Base-by-base conservation (phyloP, 2,329 filamentous ascomycete genomes). In the Emydomyces testavorans region DNA sequence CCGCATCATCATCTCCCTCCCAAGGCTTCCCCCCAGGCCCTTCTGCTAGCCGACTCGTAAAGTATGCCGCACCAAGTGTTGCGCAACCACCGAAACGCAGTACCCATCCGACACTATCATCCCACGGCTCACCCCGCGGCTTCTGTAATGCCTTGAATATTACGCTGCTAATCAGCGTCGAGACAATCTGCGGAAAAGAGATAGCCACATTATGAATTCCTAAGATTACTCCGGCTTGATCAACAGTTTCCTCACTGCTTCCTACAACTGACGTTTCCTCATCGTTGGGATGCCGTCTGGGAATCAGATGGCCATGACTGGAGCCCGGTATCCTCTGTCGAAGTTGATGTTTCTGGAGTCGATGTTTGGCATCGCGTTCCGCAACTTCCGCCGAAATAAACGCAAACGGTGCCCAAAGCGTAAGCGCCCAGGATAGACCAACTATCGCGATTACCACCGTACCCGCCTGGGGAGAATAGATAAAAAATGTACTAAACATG, bases 161-260 rank as follows among this genome's bases (percentile, higher is more conserved):
- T 51, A 83, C 71, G 60, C 83, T 88, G 51, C 85, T 90, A 20
- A 84, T 79, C 23, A 95, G 69, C 4, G 88, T 95, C 8, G 90
- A 88, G 47, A 95, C 75, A 52, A 95, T 89, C 62, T 96, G 90
- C 1, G 90, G 90, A 4, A 87, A 81, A 0, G 89, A 87, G 56
- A 96, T 85, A 13, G 89, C 83, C 68, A 96, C 90, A 64, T 96
- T 96, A 71, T 96, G 90, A 47, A 96, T 88, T 6, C 90, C 90
- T 1, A 96, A 75, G 37, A 96, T 87, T 34, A 95, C 84, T 35
- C 90, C 88, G 3, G 88, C 86, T 61, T 92, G 83, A 58, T 89
- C 84, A 1, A 78, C 72, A 32, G 78, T 74, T 21, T 78, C 73
- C 2, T 75, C 73, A n/a, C 74, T 73, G 39, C 76, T 69, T 13